phyloP scores from a whole-genome alignment of 495 filamentous ascomycete species.

The Aspergillus homomorphus region DNA sequence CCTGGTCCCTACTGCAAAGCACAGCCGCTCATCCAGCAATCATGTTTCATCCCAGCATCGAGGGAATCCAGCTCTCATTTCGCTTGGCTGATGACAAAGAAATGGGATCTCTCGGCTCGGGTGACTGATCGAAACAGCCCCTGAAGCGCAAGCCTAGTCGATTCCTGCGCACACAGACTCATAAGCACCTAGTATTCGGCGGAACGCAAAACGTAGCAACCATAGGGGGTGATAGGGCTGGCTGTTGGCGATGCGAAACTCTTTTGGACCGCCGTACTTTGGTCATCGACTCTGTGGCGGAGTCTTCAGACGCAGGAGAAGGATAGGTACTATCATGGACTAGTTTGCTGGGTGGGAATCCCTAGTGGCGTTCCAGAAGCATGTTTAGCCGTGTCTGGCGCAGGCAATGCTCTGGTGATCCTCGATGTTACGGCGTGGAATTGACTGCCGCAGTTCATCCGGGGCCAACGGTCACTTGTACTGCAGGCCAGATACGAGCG shows the following conservation, averaged over 20 bases:
- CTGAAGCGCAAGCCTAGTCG: not conserved
- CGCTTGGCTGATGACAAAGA: not conserved
- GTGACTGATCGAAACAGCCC: not conserved
- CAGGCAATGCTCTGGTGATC: conserved; percentile 15
- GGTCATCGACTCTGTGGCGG: not conserved
- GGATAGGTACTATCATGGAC: not conserved
- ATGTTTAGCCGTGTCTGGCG: conserved; percentile 16
- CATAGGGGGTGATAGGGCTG: not conserved
- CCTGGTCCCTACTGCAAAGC: conserved; percentile 16
- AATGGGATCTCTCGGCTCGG: not conserved
- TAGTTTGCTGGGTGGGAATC: conserved; percentile 1
- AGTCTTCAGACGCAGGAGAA: not conserved
- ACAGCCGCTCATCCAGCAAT: conserved; percentile 10
- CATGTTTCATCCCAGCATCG: conserved; percentile 7
- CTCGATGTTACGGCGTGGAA: conserved; percentile 10
- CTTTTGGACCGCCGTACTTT: not conserved
- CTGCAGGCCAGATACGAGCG: not conserved
- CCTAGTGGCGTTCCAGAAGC: conserved; percentile 15
- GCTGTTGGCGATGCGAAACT: not conserved
- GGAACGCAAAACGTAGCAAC: not conserved
- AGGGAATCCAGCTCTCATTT: conserved; percentile 2
- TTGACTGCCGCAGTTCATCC: not conserved
- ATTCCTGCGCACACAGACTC: not conserved
- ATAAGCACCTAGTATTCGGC: not conserved
- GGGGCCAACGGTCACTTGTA: not conserved